Conservation (phyloP, 495 filamentous ascomycete genomes). For the Neurospora tetrasperma region DNA sequence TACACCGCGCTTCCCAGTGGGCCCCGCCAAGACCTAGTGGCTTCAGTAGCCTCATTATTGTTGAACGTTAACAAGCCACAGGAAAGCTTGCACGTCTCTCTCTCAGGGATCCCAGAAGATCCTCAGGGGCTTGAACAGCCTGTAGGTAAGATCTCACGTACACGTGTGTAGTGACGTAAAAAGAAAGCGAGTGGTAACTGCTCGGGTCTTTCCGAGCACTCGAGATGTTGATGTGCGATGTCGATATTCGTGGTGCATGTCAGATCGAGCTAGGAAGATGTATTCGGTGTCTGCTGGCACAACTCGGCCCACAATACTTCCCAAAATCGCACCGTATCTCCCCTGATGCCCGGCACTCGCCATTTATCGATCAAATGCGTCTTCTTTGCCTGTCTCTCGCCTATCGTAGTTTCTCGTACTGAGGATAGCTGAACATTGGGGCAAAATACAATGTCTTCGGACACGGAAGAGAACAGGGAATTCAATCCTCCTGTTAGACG, state of each 20-base stretch:
- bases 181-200: neutral
- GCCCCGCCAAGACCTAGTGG: neutral
- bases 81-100: conserved; percentile 1
- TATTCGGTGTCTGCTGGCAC: neutral
- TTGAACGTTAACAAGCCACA: neutral
- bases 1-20: neutral
- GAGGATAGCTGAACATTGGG: neutral
- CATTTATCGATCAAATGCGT: neutral
- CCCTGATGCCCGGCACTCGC: neutral
- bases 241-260: neutral
- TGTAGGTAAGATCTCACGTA: neutral
- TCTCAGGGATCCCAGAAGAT: neutral
- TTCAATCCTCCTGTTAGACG: too few species aligned
- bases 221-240: neutral
- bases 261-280: neutral
- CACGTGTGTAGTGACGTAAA: neutral
- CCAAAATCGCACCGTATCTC: neutral
- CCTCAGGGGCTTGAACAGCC: neutral
- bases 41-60: neutral
- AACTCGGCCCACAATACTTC: neutral
- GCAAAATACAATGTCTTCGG: neutral
- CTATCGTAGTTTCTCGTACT: neutral
- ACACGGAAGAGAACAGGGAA: too few species aligned
- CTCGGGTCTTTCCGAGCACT: neutral
- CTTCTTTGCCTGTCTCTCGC: neutral